Conservation (phyloP, 495 filamentous ascomycete species). For the Xylaria flabelliformis region DNA sequence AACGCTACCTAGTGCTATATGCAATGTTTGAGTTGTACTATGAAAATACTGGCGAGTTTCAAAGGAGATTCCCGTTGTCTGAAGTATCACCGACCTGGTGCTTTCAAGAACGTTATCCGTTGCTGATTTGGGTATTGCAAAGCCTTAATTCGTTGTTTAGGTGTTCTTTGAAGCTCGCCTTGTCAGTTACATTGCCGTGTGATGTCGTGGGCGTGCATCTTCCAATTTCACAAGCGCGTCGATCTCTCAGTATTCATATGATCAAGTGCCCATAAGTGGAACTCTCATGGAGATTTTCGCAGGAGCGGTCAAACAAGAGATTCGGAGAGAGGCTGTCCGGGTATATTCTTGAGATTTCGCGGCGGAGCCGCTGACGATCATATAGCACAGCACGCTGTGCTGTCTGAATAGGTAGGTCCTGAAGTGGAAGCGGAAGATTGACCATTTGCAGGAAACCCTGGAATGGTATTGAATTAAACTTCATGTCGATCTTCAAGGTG, state of each 20-base stretch:
- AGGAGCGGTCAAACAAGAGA: background rate
- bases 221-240: background rate
- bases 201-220: background rate
- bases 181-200: background rate
- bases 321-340: conserved; percentile 11
- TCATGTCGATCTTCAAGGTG: conserved; percentile 11
- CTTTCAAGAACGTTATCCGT: background rate
- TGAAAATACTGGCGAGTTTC: background rate
- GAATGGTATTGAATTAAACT: conserved; percentile 5
- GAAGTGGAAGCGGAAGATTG: conserved; percentile 11
- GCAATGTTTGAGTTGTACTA: background rate
- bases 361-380: background rate
- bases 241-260: background rate
- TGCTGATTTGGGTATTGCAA: background rate
- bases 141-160: background rate
- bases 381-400: background rate
- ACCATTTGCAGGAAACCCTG: background rate
- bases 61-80: background rate
- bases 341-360: background rate
- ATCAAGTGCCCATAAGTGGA: background rate
- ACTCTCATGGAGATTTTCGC: background rate
- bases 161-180: background rate
- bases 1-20: background rate
- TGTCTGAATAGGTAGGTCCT: background rate
- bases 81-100: background rate